These are phyloP conservation scores for Boletus vinaceobasis DNA, from an alignment of 768 basidiomycete genomes.

Conservation along the genomic window DNA sequence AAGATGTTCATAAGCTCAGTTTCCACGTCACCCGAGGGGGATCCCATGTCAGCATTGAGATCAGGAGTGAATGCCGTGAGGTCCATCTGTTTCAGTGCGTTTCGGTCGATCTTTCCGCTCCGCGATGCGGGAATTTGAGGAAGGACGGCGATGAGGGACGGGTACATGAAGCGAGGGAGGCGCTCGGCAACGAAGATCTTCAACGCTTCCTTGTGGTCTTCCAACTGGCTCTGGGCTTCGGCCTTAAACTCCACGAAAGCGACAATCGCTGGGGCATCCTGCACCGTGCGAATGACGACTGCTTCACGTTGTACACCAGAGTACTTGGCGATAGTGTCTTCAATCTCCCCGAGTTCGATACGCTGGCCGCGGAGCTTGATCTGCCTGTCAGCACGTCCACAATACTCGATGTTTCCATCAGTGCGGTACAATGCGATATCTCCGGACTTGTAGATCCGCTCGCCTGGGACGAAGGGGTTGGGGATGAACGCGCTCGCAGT, in stretches of 20 bases:
- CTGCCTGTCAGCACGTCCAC: conserved; percentile 33
- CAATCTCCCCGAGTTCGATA: conserved; percentile 34
- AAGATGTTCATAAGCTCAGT: conserved; percentile 25
- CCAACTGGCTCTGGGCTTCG: conserved; percentile 9
- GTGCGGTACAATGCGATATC: conserved; percentile 28
- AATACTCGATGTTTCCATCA: conserved; percentile 31
- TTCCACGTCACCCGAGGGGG: conserved; percentile 26
- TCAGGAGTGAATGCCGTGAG: conserved; percentile 21
- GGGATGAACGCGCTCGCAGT: conserved; percentile 25
- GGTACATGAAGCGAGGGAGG: conserved; percentile 33
- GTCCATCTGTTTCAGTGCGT: conserved; percentile 27
- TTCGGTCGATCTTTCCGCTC: conserved; percentile 29
- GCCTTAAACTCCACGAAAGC: conserved; percentile 28
- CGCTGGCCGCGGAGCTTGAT: conserved; percentile 34
- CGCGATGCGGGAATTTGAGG: conserved; percentile 22
- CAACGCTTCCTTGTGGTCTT: conserved; percentile 20
- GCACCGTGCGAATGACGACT: conserved; percentile 26
- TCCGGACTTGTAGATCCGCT: conserved; percentile 31
- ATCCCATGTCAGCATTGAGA: conserved; percentile 23
- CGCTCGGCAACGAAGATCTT: conserved; percentile 28
- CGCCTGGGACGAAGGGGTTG: conserved; percentile 29
- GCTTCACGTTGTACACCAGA: conserved; percentile 18
- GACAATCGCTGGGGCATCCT: conserved; percentile 29
- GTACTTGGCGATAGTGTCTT: conserved; percentile 29
- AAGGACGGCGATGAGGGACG: conserved; percentile 27